Conservation (phyloP, 495 filamentous ascomycete genomes). For the Immersiella caudata region DNA sequence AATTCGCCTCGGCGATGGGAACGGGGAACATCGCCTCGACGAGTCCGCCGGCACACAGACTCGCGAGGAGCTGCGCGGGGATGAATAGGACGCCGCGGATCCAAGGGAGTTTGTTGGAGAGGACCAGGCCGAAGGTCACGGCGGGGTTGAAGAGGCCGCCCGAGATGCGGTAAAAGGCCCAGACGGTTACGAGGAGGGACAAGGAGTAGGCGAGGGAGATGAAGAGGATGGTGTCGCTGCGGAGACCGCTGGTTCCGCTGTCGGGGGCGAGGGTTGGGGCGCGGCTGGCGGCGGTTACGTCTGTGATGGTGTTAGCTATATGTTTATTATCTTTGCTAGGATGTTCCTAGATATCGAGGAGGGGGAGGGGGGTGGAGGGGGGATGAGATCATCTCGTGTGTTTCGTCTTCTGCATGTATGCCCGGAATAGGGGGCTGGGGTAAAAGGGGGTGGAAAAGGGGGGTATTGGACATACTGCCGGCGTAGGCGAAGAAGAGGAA, state of each 20-base stretch:
- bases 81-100: slow-evolving; percentile 52
- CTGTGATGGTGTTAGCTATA: no score
- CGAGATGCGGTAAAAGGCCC: slow-evolving; percentile 67
- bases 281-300: slow-evolving; percentile 37
- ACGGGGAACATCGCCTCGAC: slow-evolving; percentile 57
- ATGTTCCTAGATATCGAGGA: no score
- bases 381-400: no score
- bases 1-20: slow-evolving; percentile 51
- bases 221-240: slow-evolving; percentile 36
- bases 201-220: slow-evolving; percentile 54
- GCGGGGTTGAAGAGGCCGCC: slow-evolving; percentile 70
- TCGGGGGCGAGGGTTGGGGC: slow-evolving; percentile 25
- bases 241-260: slow-evolving; percentile 29
- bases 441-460: no score
- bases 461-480: no score
- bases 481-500: slow-evolving; percentile 58
- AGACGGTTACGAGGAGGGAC: slow-evolving; percentile 65
- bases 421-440: no score
- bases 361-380: no score
- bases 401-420: no score
- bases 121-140: slow-evolving; percentile 54
- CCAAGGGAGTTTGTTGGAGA: slow-evolving; percentile 53
- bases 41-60: slow-evolving; percentile 56
- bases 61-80: slow-evolving; percentile 56
- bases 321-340: no score